Conservation (phyloP, 352 stramenopile genomes). For the Aphanomyces invadans region DNA sequence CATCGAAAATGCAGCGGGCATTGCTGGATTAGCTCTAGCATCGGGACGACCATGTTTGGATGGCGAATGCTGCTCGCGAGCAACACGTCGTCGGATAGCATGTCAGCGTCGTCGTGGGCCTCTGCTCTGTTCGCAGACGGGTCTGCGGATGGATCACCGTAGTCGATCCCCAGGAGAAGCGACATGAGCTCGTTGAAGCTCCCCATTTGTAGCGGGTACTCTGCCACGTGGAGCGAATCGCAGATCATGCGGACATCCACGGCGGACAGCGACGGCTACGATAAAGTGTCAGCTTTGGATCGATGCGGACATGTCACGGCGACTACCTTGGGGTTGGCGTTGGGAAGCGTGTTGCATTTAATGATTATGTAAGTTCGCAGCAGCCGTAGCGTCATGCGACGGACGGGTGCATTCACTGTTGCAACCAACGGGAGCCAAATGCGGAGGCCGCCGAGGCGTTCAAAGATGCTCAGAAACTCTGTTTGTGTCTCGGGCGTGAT, state of each 20-base stretch:
- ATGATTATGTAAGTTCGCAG: constrained; percentile 71
- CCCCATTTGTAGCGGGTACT: constrained; percentile 60
- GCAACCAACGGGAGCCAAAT: constrained; percentile 77
- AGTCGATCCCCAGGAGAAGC: constrained; percentile 51
- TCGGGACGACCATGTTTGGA: constrained; percentile 58
- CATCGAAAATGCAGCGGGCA: constrained; percentile 55
- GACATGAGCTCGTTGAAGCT: constrained; percentile 75
- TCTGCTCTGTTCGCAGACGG: constrained; percentile 29
- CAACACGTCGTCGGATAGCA: constrained; percentile 29
- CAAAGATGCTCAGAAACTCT: constrained; percentile 67
- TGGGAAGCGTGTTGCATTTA: constrained; percentile 52
- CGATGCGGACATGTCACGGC: background rate
- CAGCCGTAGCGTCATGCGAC: constrained; percentile 72
- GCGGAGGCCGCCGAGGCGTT: constrained; percentile 58
- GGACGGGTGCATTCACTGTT: constrained; percentile 60
- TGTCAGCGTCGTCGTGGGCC: constrained; percentile 28
- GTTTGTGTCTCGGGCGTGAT: constrained; percentile 58
- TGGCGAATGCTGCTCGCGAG: constrained; percentile 39
- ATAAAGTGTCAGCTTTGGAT: background rate
- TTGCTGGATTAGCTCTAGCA: constrained; percentile 45
- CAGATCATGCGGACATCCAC: constrained; percentile 76
- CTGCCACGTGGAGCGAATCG: constrained; percentile 58
- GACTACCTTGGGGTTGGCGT: constrained; percentile 16
- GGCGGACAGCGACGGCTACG: constrained; percentile 41
- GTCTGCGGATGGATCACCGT: constrained; percentile 15